Evolutionary conservation across 345 rosid genomes (phyloP), one percentile per base, ranked within the genome.

Genomic region (Mangifera indica): DNA sequence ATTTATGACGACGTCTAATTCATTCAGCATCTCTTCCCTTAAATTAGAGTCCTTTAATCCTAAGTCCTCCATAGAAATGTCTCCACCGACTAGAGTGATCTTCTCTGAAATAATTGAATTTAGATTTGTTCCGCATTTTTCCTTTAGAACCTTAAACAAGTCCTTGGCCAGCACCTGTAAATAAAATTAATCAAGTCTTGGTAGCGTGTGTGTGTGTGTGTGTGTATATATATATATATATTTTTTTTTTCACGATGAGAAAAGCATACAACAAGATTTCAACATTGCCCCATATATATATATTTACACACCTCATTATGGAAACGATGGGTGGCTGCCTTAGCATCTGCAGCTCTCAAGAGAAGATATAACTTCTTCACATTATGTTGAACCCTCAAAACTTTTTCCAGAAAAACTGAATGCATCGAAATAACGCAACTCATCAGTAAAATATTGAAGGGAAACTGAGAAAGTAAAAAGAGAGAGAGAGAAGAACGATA

Each of bases 331-430:
- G 82, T 62, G 63, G 96, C 98, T 54, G 87, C 60, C 74, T 86
- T 87, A 52, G 87, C 73, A 75, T 90, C 96, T 7, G 87, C 37
- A 45, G 97, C 94, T 81, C 98, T 86, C 29, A 91, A 48, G 32
- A 93, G 90, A 74, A 91, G 91, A 69, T 84, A 93, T 12, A 93
- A 55, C 80, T 81, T 93, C 89, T 84, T 91, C 75, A 90, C 84
- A 46, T 91, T 87, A 42, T 97, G 96, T 70, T 93, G 97, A 53
- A 90, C 83, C 71, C 97, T 91, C 53, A 88, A 20, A 54, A 87
- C 77, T 79, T 92, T 92, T 88, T 94, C 98, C 86, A 87, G 69
- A 60, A 90, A 85, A 72, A 93, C 96, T 91, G 85, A 78, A 79
- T 2, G 13, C 32, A 9, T 15, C 14, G 13, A 42, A 13, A 5